Conservation (phyloP, 2,329 filamentous ascomycete genomes). For the Fusarium sp. region DNA sequence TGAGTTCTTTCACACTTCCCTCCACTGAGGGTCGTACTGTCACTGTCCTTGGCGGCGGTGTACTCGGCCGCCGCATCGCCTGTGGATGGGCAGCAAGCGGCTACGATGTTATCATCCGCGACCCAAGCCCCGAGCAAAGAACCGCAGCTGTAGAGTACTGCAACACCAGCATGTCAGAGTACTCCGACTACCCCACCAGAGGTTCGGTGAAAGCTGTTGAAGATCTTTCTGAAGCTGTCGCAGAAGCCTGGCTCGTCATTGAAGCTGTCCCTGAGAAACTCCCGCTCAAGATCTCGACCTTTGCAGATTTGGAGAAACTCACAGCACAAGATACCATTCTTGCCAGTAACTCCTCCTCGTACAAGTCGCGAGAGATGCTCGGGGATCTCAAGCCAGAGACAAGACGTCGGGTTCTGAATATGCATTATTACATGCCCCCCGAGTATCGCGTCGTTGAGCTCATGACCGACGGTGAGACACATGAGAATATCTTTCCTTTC, state of each 20-base stretch:
- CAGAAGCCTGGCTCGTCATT: slow-evolving; percentile 13
- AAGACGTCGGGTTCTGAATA: slow-evolving; percentile 6
- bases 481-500: slow-evolving; percentile 8
- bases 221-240: neutral
- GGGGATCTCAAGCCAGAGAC: neutral
- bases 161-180: slow-evolving; percentile 1
- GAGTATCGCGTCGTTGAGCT: slow-evolving; percentile 11
- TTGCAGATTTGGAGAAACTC: slow-evolving; percentile 12
- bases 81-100: slow-evolving; percentile 24
- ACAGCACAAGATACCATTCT: neutral
- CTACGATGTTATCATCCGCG: slow-evolving; percentile 14
- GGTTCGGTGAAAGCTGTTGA: neutral
- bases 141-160: slow-evolving; percentile 10
- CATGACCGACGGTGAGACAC: slow-evolving; percentile 10
- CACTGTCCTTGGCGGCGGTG: slow-evolving; percentile 8
- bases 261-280: slow-evolving; percentile 20
- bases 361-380: slow-evolving; percentile 18
- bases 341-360: slow-evolving; percentile 10
- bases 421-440: slow-evolving; percentile 26
- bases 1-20: slow-evolving; percentile 9
- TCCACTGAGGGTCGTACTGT: neutral
- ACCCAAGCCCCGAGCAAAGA: slow-evolving; percentile 16
- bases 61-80: slow-evolving; percentile 9
- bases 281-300: slow-evolving; percentile 14
- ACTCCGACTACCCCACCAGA: neutral